These are phyloP conservation scores for Venturia asperata DNA, from an alignment of 2,329 filamentous ascomycete species.

Conservation along the genomic window DNA sequence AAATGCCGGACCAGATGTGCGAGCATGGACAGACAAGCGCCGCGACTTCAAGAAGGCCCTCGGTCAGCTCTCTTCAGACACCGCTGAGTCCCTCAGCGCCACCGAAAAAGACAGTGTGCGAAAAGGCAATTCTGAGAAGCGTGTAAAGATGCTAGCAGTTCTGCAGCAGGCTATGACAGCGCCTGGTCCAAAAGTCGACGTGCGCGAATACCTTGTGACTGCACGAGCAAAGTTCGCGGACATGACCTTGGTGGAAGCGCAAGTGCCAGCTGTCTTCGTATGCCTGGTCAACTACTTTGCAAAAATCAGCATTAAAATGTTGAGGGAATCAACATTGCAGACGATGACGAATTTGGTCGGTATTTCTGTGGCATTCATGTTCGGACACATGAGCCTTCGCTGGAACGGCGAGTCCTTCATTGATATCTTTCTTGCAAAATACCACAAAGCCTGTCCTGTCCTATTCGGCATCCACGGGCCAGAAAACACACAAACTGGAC, in stretches of 20 bases:
- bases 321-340: slow-evolving; percentile 34
- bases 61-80: slow-evolving; percentile 64
- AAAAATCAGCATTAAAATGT: slow-evolving; percentile 64
- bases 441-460: slow-evolving; percentile 70
- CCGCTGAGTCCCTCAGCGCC: slow-evolving; percentile 16
- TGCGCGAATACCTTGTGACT: slow-evolving; percentile 19
- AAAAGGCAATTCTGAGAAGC: slow-evolving; percentile 10
- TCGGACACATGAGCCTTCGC: slow-evolving; percentile 24
- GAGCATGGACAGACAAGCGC: slow-evolving; percentile 61
- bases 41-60: slow-evolving; percentile 64
- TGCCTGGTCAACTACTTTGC: slow-evolving; percentile 71
- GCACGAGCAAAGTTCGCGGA: slow-evolving; percentile 11
- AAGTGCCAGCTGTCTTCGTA: slow-evolving; percentile 58
- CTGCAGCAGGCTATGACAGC: slow-evolving; percentile 39
- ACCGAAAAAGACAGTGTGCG: slow-evolving; percentile 31
- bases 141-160: slow-evolving; percentile 42
- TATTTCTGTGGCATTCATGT: slow-evolving; percentile 67
- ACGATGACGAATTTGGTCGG: slow-evolving; percentile 58
- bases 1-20: slow-evolving; percentile 48
- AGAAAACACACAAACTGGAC: slow-evolving; percentile 64
- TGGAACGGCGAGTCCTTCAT: slow-evolving; percentile 63
- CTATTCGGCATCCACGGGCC: slow-evolving; percentile 76
- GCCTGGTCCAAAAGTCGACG: slow-evolving; percentile 25
- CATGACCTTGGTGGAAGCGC: slow-evolving; percentile 36
- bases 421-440: slow-evolving; percentile 83